Base-by-base conservation (phyloP, 164 flowering plant genomes). In the Annona squamosa region DNA sequence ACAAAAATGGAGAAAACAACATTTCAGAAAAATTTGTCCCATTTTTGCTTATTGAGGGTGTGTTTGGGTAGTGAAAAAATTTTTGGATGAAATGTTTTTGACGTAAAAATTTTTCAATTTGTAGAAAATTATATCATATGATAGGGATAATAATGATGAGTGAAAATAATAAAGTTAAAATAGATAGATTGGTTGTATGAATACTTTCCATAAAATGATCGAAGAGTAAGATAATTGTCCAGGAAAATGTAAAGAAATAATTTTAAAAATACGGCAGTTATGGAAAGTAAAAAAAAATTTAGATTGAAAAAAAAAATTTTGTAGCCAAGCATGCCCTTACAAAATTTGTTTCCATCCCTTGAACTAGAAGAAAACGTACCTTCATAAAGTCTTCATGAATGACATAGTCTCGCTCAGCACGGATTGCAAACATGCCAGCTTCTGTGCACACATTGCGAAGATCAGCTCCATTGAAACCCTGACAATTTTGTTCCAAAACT, bases 391-490 rank as follows among this genome's bases (percentile, higher is more conserved):
- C 99, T 85, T 96, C 99, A 59, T 96, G 97, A 73, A 96, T 91
- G 63, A 93, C 97, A 77, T 96, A 92, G 78, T 92, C 98, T 73
- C 97, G 91, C 61, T 93, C 97, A 46, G 93, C 97, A 75, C 98
- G 95, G 18, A 96, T 91, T 2, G 99, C 99, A 3, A 81, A 88
- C 98, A 93, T 96, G 46, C 99, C 99, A 75, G 99, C 99, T 79
- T 96, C 99, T 1, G 98, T 92, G 86, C 99, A 93, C 17, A 96
- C 85, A 79, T 92, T 92, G 13, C 97, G 91, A 46, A 93, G 91
- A 85, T 96, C 98, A 77, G 99, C 98, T 5, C 98, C 99, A 82
- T 96, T 96, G 68, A 91, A 92, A 0, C 99, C 99, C 98, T 95
- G 82, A n/a, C 37, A 57, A 67, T 5, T 45, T 47, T 7, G 45